Conservation (phyloP, 768 basidiomycete genomes). For the Trametes sanguinea region DNA sequence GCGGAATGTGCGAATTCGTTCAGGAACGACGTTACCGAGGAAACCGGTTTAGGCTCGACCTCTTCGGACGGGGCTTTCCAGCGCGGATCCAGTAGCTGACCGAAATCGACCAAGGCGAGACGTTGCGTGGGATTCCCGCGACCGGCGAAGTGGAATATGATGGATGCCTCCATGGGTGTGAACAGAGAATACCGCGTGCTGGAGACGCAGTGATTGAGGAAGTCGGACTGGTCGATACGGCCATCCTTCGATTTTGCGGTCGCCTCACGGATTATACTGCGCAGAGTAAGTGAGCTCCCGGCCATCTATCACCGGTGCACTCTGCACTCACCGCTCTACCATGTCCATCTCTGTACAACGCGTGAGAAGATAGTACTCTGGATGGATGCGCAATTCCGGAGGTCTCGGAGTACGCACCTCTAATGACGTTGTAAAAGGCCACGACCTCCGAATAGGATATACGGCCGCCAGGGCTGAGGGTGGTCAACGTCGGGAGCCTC, state of each 20-base stretch:
- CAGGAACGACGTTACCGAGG: constrained; percentile 46
- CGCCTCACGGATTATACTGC: constrained; percentile 85
- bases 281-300: constrained; percentile 3
- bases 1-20: constrained; percentile 63
- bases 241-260: constrained; percentile 91
- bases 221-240: constrained; percentile 94
- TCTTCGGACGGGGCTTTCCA: constrained; percentile 74
- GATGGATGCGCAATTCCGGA: neutral
- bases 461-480: constrained; percentile 82
- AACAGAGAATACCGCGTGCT: constrained; percentile 93
- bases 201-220: constrained; percentile 84
- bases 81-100: constrained; percentile 86
- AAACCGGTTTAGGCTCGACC: constrained; percentile 35
- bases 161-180: constrained; percentile 97
- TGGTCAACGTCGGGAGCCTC: constrained; percentile 87
- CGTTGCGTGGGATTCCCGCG: constrained; percentile 71
- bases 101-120: constrained; percentile 87
- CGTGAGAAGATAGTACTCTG: neutral
- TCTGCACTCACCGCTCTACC: constrained; percentile 70
- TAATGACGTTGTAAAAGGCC: constrained; percentile 95
- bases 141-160: constrained; percentile 97
- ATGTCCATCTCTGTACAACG: constrained; percentile 83
- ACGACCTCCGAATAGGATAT: constrained; percentile 97
- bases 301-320: constrained; percentile 4
- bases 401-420: constrained; percentile 53